phyloP scores from a whole-genome alignment of 169 alveolate genomes.

The Babesia ovata region DNA sequence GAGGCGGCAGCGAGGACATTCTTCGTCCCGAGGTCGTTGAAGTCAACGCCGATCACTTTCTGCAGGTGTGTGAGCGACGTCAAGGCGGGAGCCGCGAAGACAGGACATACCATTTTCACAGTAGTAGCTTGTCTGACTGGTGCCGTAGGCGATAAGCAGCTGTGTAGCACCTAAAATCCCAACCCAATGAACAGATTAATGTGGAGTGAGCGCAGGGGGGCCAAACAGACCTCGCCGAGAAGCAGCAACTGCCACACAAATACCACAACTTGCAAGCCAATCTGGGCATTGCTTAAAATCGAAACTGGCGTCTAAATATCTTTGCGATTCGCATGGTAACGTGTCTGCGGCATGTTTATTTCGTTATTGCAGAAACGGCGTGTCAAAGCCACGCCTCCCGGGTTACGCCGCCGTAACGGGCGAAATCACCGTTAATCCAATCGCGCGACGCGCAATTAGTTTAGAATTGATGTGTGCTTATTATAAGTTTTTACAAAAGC shows the following conservation, averaged over 20 bases:
- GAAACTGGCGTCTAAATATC: no score
- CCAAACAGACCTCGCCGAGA: neutral
- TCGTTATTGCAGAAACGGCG: no score
- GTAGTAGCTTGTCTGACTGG: no score
- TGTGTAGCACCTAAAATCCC: neutral
- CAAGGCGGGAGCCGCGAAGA: neutral
- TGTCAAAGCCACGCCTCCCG: no score
- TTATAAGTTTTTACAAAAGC: no score
- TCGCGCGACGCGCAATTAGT: no score
- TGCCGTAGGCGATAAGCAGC: neutral
- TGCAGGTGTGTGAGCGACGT: constrained; percentile 11
- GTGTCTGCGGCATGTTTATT: no score
- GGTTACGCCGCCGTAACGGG: no score
- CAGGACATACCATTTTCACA: constrained; percentile 20
- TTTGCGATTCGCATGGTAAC: no score
- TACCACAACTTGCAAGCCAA: neutral
- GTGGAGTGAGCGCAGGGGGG: constrained; percentile 2
- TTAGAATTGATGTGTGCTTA: no score
- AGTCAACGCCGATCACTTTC: constrained; percentile 63
- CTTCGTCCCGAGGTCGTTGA: constrained; percentile 62
- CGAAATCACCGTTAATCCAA: no score
- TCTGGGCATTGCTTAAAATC: neutral
- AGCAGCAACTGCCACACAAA: neutral
- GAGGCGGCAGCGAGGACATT: constrained; percentile 64
- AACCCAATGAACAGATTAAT: neutral